Percentiles rank a stretch among this genome's conserved stretches.
Evolutionary conservation across 495 filamentous ascomycete species (phyloP).

Genomic region (Aspergillus indologenus): DNA sequence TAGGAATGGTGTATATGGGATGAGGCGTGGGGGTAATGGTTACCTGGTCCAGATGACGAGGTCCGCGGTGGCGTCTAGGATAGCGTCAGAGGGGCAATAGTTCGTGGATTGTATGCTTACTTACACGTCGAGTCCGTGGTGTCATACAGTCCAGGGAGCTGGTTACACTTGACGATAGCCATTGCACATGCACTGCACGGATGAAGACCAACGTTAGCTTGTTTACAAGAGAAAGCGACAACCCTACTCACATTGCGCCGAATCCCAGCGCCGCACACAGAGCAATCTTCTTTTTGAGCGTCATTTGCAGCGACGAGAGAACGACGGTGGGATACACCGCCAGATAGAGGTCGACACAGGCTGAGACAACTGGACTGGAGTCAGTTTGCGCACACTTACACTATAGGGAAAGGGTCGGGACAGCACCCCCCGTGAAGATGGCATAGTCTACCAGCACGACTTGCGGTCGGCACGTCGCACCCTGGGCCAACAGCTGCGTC

Average conservation of each 20-base stretch:
- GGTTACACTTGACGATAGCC: conserved; percentile 42
- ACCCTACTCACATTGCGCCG: conserved; percentile 30
- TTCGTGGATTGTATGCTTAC: conserved; percentile 2
- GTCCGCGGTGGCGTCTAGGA: conserved; percentile 32
- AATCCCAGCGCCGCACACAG: conserved; percentile 43
- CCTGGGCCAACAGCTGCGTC: conserved; percentile 22
- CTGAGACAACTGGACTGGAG: conserved; percentile 26
- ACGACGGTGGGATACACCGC: conserved; percentile 48
- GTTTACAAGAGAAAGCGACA: not conserved
- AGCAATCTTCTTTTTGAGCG: conserved; percentile 43
- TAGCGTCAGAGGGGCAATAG: not conserved
- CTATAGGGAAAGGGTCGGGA: not conserved
- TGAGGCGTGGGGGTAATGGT: too few species aligned
- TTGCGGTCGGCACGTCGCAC: conserved; percentile 31
- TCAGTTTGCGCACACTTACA: not conserved
- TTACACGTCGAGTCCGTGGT: conserved; percentile 40
- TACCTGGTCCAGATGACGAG: conserved; percentile 50
- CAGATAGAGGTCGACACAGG: conserved; percentile 47
- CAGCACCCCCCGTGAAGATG: conserved; percentile 30
- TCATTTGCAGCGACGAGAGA: conserved; percentile 45
- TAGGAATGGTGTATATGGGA: too few species aligned
- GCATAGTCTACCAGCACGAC: conserved; percentile 37
- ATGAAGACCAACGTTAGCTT: too few species aligned
- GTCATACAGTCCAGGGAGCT: conserved; percentile 33
- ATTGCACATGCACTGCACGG: conserved; percentile 23